These are phyloP conservation scores for Aspergillus versicolor DNA, from an alignment of 2,329 filamentous ascomycete genomes.

Conservation along the genomic window DNA sequence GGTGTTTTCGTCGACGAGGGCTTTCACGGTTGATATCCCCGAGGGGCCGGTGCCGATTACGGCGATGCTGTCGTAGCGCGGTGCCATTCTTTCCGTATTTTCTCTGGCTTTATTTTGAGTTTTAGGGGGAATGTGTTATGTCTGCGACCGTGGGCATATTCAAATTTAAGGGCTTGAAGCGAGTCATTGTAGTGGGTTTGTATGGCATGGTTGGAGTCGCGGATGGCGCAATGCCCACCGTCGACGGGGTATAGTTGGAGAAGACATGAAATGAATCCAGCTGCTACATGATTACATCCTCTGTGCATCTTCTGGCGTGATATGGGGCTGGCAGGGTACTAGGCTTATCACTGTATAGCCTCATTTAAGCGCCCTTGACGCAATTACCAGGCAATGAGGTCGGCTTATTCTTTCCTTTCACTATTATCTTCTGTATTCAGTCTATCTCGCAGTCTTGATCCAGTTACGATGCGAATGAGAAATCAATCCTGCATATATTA, in stretches of 20 bases:
- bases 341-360: not conserved
- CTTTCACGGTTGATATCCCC: constrained; percentile 13
- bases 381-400: not conserved
- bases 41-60: constrained; percentile 12
- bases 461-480: not conserved
- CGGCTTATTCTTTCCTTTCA: not conserved
- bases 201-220: not conserved
- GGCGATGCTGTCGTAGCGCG: constrained; percentile 8
- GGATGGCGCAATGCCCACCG: constrained; percentile 2
- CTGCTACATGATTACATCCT: not conserved
- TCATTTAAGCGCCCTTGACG: constrained; percentile 3
- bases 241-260: no score
- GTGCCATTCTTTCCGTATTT: not conserved
- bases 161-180: no score
- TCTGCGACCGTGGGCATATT: no score
- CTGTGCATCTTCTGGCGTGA: no score
- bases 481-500: not conserved
- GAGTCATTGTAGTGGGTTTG: not conserved
- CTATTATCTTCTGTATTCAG: no score
- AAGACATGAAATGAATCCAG: no score
- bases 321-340: not conserved
- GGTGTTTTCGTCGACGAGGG: constrained; percentile 30
- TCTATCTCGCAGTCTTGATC: no score
- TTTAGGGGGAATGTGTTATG: not conserved
- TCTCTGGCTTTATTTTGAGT: not conserved